Base-by-base conservation (phyloP, 2,329 filamentous ascomycete genomes). In the Cordyceps fumosorosea region DNA sequence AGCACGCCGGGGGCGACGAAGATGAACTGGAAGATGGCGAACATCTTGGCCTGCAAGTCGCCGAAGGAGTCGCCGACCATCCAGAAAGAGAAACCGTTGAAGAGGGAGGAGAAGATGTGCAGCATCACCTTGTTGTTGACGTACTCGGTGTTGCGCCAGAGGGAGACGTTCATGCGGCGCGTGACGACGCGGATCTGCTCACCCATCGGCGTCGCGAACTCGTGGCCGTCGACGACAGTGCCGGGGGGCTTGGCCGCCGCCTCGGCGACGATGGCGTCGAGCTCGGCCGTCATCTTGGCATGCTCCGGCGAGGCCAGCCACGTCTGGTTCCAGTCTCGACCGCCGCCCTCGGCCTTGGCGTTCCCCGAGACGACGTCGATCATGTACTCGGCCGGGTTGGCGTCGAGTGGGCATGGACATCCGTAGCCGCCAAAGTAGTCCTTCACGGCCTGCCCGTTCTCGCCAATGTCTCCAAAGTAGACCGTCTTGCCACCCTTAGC, bases 381-480 rank as follows among this genome's bases (percentile, higher is more conserved):
- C 85, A 92, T 91, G 77, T 87, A 89, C 71, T 92, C 89, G 0
- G 89, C 89, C 1, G 88, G 88, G 67, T 92, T 92, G 20, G 83
- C 84, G 0, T 84, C 82, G 0, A 76, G 65, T 0, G 82, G 81
- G 65, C 88, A 89, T 1, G 82, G 79, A 0, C 84, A 86, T 5
- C 88, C 89, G 63, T 89, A 82, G 22, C 78, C 76, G 48, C 83
- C 83, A 69, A 95, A 93, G 72, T 89, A 89, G 26, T 76, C 77
- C 50, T 80, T 81, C 60, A 89, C 71, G 0, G 78, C 83, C 5
- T 72, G 73, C 0, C 82, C 84, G 37, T 82, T 76, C 0, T 82
- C 73, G 5, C 86, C 85, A 60, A 88, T 84, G 0, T 86, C 84
- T 12, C 87, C 87, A 68, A 89, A 88, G 70, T 89, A 89, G 1